phyloP scores from a whole-genome alignment of 228 moss, liverwort and hornwort species.

The Sphagnum magellanicum region DNA sequence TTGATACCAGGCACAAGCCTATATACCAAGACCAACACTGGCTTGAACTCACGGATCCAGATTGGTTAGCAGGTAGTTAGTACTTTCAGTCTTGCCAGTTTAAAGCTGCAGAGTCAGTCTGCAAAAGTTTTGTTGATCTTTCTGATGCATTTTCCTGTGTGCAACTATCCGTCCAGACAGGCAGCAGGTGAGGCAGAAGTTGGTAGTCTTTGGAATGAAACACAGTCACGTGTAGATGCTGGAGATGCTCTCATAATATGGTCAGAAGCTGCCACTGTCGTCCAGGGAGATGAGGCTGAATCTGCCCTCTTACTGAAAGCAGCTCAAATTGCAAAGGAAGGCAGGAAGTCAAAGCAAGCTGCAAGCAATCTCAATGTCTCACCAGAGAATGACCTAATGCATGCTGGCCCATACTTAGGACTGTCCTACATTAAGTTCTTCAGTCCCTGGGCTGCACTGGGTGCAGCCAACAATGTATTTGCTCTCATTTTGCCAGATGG shows the following conservation, averaged over 20 bases:
- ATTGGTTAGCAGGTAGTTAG: no score
- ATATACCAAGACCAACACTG: background rate
- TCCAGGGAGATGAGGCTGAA: constrained; percentile 21
- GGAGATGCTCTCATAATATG: constrained; percentile 33
- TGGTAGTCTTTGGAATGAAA: constrained; percentile 24
- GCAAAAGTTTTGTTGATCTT: no score
- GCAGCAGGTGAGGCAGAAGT: background rate
- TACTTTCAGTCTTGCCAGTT: no score
- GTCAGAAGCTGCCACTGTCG: constrained; percentile 28
- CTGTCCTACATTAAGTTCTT: constrained; percentile 16
- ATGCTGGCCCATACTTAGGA: constrained; percentile 24
- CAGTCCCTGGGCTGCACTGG: background rate
- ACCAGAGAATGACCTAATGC: background rate
- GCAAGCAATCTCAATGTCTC: constrained; percentile 1
- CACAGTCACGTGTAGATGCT: constrained; percentile 15
- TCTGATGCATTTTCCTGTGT: no score
- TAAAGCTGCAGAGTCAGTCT: no score
- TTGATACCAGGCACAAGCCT: no score
- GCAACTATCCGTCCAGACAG: background rate
- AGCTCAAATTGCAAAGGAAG: constrained; percentile 12
- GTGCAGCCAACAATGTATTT: constrained; percentile 16
- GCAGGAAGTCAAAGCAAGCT: constrained; percentile 8
- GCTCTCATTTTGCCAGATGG: constrained; percentile 22
- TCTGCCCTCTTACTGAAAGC: constrained; percentile 18
- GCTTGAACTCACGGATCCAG: no score